A percentile compares a stretch with the other conserved stretches of the same genome.
These are phyloP conservation scores for Euphorbia peplus DNA, from an alignment of 345 rosid genomes.

Conservation along the genomic window DNA sequence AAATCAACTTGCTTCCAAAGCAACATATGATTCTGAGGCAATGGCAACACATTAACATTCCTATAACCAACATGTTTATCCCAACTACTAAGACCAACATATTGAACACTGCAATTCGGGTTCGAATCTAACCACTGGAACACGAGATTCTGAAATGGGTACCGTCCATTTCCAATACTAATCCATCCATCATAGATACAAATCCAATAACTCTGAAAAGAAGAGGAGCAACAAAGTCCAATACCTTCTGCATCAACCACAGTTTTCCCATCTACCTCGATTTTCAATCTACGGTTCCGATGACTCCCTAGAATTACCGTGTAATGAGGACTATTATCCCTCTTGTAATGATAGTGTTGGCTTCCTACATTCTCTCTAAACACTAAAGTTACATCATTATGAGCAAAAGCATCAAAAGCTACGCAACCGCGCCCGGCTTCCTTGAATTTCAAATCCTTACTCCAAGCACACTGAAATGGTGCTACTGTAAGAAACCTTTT, in stretches of 20 bases:
- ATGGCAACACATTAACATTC: slow-evolving; percentile 83
- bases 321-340: slow-evolving; percentile 90
- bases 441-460: slow-evolving; percentile 77
- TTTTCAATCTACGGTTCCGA: slow-evolving; percentile 80
- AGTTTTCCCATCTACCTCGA: slow-evolving; percentile 80
- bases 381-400: slow-evolving; percentile 90
- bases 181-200: slow-evolving; percentile 89
- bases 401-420: slow-evolving; percentile 93
- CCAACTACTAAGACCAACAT: slow-evolving; percentile 95
- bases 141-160: slow-evolving; percentile 93
- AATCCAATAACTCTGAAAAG: slow-evolving; percentile 93
- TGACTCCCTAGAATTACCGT: slow-evolving; percentile 95
- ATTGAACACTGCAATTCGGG: slow-evolving; percentile 76
- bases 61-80: slow-evolving; percentile 95
- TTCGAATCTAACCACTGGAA: slow-evolving; percentile 85
- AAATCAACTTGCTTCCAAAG: slow-evolving; percentile 87
- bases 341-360: slow-evolving; percentile 86
- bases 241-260: slow-evolving; percentile 76
- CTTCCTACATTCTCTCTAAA: slow-evolving; percentile 93
- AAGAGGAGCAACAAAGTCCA: slow-evolving; percentile 75
- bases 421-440: slow-evolving; percentile 97
- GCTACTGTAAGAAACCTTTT: slow-evolving; percentile 81
- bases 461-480: slow-evolving; percentile 99
- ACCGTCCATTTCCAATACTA: slow-evolving; percentile 81
- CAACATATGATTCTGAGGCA: slow-evolving; percentile 66